A percentile compares a stretch with the other conserved stretches of the same genome.
phyloP scores from a whole-genome alignment of 2,329 filamentous ascomycete species.

The Fusarium annulatum region DNA sequence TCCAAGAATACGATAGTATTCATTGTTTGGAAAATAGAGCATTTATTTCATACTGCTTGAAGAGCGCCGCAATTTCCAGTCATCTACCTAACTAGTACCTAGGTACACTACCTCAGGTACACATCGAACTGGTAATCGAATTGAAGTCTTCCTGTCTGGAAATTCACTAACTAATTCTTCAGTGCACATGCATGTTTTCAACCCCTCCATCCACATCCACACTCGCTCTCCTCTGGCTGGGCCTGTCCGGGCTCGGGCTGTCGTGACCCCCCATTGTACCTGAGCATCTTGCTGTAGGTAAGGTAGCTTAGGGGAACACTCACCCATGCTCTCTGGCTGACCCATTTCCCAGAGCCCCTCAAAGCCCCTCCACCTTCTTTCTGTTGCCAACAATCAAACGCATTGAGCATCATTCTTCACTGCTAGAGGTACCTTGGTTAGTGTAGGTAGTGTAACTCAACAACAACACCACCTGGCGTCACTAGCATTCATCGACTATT shows the following conservation, averaged over 20 bases:
- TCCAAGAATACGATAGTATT: not conserved
- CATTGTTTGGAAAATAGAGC: not conserved
- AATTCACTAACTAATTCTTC: not conserved
- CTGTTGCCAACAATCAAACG: conserved; percentile 21
- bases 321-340: conserved; percentile 22
- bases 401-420: conserved; percentile 7
- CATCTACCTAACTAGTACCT: not conserved
- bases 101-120: not conserved
- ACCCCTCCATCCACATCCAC: conserved; percentile 11
- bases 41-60: not conserved
- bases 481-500: not conserved
- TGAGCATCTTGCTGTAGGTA: not conserved
- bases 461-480: not conserved
- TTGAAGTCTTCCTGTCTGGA: not conserved
- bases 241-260: not conserved
- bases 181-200: conserved; percentile 3
- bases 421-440: not conserved
- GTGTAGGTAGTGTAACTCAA: not conserved
- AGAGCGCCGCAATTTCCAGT: not conserved
- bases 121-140: not conserved
- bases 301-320: not conserved
- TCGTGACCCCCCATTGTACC: conserved; percentile 29
- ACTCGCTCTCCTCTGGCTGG: not conserved
- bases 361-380: not conserved
- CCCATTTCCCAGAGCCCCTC: not conserved